Base-by-base conservation (phyloP, 2,329 filamentous ascomycete genomes). In the Decorospora gaudefroyi region DNA sequence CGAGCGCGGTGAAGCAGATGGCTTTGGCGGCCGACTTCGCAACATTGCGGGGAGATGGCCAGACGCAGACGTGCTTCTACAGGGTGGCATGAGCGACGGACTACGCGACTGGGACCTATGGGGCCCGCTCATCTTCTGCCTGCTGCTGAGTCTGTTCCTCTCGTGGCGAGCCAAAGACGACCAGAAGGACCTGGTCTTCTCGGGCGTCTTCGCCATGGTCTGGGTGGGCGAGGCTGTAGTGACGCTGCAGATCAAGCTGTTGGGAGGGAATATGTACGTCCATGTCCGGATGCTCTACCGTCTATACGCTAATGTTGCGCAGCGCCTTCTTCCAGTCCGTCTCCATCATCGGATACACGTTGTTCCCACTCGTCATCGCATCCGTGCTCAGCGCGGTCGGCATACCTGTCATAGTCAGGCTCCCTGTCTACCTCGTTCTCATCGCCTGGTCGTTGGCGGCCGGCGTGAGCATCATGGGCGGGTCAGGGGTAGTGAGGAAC, bases 321-420 rank as follows among this genome's bases (percentile, higher is more conserved):
- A 97, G 92, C 64, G 96, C 93, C 12, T 99, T 99, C 71, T 93
- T 95, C 65, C 93, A 99, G 72, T 95, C 90, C 45, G 83, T 99
- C 57, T 97, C 91, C 72, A 95, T 99, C 62, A 99, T 99, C 68
- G 93, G 93, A 31, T 99, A 99, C 73, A 99, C 93, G 1, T 82
- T 99, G 42, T 99, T 99, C 74, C 93, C 93, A 2, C 82, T 99
- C 39, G 93, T 97, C 60, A 88, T 99, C 57, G 95, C 95, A 6
- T 85, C 92, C 1, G 76, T 96, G 37, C 82, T 99, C 53, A 96
- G 90, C 42, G 92, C 92, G 1, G 67, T 99, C 21, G 79, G 83
- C 36, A 79, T 97, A 6, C 86, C 85, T 28, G 86, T 83, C 59
- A 87, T 97, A 54, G 83, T 87, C 4, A 81, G 93, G 43, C 89